Evolutionary conservation across 768 basidiomycete genomes (phyloP), one percentile per base, ranked within the genome.

Genomic region (Leccinum obscurum): DNA sequence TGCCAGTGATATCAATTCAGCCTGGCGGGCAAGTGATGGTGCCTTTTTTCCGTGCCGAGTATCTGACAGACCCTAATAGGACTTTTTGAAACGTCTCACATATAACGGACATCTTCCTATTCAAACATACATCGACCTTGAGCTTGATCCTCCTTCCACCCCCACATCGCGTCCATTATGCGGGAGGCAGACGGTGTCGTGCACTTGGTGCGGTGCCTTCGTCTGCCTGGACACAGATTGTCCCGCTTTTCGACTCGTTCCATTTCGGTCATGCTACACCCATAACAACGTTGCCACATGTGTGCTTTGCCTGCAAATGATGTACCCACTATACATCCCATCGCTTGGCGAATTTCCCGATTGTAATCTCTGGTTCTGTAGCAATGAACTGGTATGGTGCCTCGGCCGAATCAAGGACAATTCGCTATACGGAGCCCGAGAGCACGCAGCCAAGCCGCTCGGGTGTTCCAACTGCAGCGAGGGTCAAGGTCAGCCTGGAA

Each of bases 331-430:
- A 26, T 26, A 26, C 2, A 20, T 58, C 1, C 66, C 61, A 10
- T 9, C 30, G 28, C 61, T 70, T 0, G 66, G 61, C 28, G 48
- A 64, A 56, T 70, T 64, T 39, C 69, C 69, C 20, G 17, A 54
- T 13, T 70, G 64, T 52, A 11, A 60, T 32, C 54, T 59, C 52
- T 70, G 68, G 69, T 64, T 61, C 52, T 70, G 64, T 52, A 5
- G 3, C 17, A n/a, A 41, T 4, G 69, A 70, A 9, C 17, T 70
- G 56, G 3, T 68, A 26, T 26, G 69, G 68, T 71, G 68, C 52
- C 51, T 54, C 0, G 69, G 69, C 41, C 64, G 69, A 55, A 69
- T 66, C 1, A 65, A 30, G 30, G 54, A 60, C 0, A 41, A 13
- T 11, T 34, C 34, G 34, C 11, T 2, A 7, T 1, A 28, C 26